Evolutionary conservation across 2,329 filamentous ascomycete species (phyloP).

Genomic region (Fusarium sp.): DNA sequence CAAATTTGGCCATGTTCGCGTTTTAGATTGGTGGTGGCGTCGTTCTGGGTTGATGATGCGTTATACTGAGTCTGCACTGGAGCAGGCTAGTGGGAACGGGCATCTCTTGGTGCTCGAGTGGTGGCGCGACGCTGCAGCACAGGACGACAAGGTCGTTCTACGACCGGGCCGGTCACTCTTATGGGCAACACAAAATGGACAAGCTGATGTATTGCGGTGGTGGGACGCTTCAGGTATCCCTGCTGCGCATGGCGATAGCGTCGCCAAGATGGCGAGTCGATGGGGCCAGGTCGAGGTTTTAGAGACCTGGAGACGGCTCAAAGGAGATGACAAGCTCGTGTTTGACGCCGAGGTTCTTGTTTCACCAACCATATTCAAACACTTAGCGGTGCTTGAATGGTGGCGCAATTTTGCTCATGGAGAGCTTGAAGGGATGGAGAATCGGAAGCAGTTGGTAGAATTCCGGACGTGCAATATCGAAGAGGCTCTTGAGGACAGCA

Average conservation of each 20-base stretch:
- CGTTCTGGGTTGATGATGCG: constrained; percentile 80
- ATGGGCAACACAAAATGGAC: constrained; percentile 85
- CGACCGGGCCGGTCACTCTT: constrained; percentile 88
- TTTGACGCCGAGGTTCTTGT: constrained; percentile 88
- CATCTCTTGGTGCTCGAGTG: constrained; percentile 89
- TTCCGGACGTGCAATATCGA: constrained; percentile 97
- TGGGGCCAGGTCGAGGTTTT: constrained; percentile 88
- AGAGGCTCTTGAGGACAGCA: constrained; percentile 89
- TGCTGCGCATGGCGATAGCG: constrained; percentile 81
- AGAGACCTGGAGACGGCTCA: constrained; percentile 80
- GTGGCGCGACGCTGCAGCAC: constrained; percentile 81
- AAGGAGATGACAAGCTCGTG: constrained; percentile 73
- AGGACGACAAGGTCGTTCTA: constrained; percentile 69
- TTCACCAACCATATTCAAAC: constrained; percentile 86
- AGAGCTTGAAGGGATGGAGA: constrained; percentile 64
- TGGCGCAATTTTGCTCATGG: constrained; percentile 79
- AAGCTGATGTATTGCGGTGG: constrained; percentile 82
- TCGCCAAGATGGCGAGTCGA: constrained; percentile 85
- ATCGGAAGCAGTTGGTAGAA: constrained; percentile 76
- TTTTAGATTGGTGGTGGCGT: constrained; percentile 92
- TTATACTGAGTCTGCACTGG: constrained; percentile 88
- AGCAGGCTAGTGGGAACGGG: constrained; percentile 86
- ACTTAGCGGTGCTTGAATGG: constrained; percentile 89
- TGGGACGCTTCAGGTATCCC: constrained; percentile 87
- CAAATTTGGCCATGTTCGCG: constrained; percentile 83